These are phyloP conservation scores for Penicillium riverlandense DNA, from an alignment of 495 filamentous ascomycete species.

Conservation along the genomic window DNA sequence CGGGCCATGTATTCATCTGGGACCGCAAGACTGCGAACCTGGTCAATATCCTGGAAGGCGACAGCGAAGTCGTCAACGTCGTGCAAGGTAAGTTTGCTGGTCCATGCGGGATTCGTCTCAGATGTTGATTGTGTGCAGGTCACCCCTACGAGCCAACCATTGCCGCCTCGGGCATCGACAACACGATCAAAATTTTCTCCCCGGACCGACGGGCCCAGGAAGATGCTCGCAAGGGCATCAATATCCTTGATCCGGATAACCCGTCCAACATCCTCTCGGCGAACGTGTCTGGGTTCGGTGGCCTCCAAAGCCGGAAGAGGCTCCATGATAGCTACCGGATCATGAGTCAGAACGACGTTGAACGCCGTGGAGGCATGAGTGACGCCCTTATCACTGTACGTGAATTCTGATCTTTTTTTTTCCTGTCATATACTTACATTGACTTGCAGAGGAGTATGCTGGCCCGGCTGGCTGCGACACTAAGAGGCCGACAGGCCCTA, in stretches of 20 bases:
- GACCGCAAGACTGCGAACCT: constrained; percentile 56
- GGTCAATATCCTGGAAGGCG: constrained; percentile 63
- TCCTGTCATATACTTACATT: constrained; percentile 6
- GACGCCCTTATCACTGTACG: constrained; percentile 60
- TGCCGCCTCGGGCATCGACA: constrained; percentile 66
- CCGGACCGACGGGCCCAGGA: constrained; percentile 53
- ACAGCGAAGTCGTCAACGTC: constrained; percentile 70
- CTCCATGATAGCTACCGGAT: constrained; percentile 59
- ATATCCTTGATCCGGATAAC: constrained; percentile 41
- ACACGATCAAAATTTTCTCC: constrained; percentile 71
- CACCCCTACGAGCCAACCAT: constrained; percentile 68
- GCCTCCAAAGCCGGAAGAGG: constrained; percentile 49
- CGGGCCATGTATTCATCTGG: constrained; percentile 66
- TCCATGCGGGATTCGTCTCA: background rate
- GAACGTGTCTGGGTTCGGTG: constrained; percentile 18
- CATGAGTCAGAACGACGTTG: constrained; percentile 56
- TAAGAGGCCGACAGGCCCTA: constrained; percentile 29
- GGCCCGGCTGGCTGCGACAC: constrained; percentile 43
- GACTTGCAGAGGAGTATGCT: constrained; percentile 49
- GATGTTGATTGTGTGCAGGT: constrained; percentile 24
- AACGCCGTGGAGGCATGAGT: constrained; percentile 52
- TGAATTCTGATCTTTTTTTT: constrained; percentile 11
- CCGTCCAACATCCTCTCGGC: constrained; percentile 23
- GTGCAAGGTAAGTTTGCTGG: constrained; percentile 44
- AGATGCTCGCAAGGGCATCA: constrained; percentile 48